These are phyloP conservation scores for Pisolithus albus DNA, from an alignment of 768 basidiomycete species.

Conservation along the genomic window DNA sequence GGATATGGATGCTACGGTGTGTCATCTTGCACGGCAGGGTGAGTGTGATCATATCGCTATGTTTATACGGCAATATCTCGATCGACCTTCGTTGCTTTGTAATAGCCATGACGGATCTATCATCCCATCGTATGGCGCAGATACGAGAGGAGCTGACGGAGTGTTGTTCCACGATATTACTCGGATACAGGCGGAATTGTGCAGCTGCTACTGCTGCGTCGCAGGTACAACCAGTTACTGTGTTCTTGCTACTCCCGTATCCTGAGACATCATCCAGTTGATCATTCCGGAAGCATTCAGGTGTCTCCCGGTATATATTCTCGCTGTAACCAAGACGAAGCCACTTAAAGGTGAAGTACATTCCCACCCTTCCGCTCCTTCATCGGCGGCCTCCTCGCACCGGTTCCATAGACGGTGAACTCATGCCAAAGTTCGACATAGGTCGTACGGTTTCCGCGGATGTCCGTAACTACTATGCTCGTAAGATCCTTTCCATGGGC, in stretches of 20 bases:
- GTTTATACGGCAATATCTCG: not conserved
- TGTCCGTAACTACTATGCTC: slow-evolving; percentile 80
- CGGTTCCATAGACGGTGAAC: not conserved
- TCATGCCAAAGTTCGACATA: slow-evolving; percentile 22
- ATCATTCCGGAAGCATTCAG: slow-evolving; percentile 93
- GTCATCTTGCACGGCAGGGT: slow-evolving; percentile 76
- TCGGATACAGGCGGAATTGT: slow-evolving; percentile 86
- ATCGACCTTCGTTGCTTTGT: not conserved
- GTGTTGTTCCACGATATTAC: slow-evolving; percentile 68
- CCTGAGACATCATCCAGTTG: slow-evolving; percentile 43
- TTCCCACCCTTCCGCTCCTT: slow-evolving; percentile 1
- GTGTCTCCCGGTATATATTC: slow-evolving; percentile 71
- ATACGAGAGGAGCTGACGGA: slow-evolving; percentile 85
- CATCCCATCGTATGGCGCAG: slow-evolving; percentile 53
- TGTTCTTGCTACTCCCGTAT: not conserved
- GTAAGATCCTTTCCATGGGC: slow-evolving; percentile 64
- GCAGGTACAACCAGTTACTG: slow-evolving; percentile 49
- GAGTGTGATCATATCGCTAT: slow-evolving; percentile 4
- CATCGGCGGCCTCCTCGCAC: not conserved
- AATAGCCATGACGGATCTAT: slow-evolving; percentile 66
- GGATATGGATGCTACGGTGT: slow-evolving; percentile 80
- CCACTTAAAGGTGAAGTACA: slow-evolving; percentile 89
- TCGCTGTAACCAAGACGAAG: slow-evolving; percentile 83
- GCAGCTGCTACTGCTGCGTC: slow-evolving; percentile 68
- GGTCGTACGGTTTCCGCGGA: slow-evolving; percentile 89